Conservation (phyloP, 192 early-diverging fungal species). For the Coemansia sp. region DNA sequence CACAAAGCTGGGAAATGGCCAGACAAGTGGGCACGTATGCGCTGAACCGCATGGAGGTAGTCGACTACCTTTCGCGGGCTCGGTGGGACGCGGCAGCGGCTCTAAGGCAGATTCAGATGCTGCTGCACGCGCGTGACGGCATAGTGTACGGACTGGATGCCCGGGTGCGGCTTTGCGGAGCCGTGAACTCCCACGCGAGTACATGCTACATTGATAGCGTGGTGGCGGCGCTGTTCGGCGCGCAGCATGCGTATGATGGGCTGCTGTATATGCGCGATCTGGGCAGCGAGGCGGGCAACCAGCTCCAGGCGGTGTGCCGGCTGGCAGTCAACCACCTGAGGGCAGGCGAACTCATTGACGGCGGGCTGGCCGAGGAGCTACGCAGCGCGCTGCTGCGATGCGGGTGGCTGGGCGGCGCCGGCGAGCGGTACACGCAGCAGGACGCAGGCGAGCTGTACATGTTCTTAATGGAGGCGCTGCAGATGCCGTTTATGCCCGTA, state of each 20-base stretch:
- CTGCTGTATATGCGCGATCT: slow-evolving; percentile 53
- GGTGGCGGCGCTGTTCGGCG: slow-evolving; percentile 64
- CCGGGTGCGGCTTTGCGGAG: slow-evolving; percentile 32
- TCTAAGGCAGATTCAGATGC: slow-evolving; percentile 11
- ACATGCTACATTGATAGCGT: slow-evolving; percentile 68
- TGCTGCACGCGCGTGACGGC: slow-evolving; percentile 27
- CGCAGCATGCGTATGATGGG: slow-evolving; percentile 56
- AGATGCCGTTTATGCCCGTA: slow-evolving; percentile 64
- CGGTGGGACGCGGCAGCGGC: slow-evolving; percentile 19
- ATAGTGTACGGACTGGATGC: slow-evolving; percentile 19
- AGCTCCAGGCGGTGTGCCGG: slow-evolving; percentile 52
- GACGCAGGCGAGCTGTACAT: slow-evolving; percentile 68
- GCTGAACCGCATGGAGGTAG: slow-evolving; percentile 15
- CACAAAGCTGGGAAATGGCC: slow-evolving; percentile 13
- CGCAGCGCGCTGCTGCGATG: slow-evolving; percentile 48
- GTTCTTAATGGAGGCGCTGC: slow-evolving; percentile 60
- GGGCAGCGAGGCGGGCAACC: slow-evolving; percentile 30
- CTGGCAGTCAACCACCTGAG: slow-evolving; percentile 60
- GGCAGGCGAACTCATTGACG: slow-evolving; percentile 55
- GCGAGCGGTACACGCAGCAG: slow-evolving; percentile 50
- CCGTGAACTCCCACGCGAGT: slow-evolving; percentile 59
- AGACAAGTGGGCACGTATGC: slow-evolving; percentile 9
- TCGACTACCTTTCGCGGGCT: slow-evolving; percentile 10
- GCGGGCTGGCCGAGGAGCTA: slow-evolving; percentile 52
- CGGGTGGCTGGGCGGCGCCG: slow-evolving; percentile 43